These are phyloP conservation scores for Fusarium sp. DNA, from an alignment of 2,329 filamentous ascomycete species.

Conservation along the genomic window DNA sequence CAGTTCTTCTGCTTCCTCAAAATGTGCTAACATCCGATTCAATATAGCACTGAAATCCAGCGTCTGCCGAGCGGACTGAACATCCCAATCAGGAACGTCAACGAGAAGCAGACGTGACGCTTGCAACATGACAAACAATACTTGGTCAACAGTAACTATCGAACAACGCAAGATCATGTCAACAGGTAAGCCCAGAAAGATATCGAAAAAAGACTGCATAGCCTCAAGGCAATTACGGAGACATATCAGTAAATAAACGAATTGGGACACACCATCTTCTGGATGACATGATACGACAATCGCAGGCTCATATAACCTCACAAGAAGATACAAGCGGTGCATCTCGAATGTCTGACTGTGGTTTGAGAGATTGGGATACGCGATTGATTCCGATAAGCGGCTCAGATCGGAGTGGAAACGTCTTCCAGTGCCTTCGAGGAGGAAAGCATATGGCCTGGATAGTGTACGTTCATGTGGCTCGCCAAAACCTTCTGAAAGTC, in stretches of 20 bases:
- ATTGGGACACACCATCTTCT: slow-evolving; percentile 42
- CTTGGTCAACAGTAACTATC: slow-evolving; percentile 39
- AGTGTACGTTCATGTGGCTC: slow-evolving; percentile 45
- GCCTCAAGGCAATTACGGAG: slow-evolving; percentile 52
- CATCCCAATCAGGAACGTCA: slow-evolving; percentile 42
- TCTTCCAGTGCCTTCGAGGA: slow-evolving; percentile 50
- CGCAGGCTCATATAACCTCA: slow-evolving; percentile 54
- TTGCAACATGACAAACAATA: slow-evolving; percentile 39
- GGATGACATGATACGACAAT: slow-evolving; percentile 46
- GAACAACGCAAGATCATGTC: slow-evolving; percentile 35
- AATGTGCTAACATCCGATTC: slow-evolving; percentile 19
- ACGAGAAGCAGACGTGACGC: slow-evolving; percentile 39
- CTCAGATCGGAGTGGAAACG: slow-evolving; percentile 50
- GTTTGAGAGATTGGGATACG: slow-evolving; percentile 10
- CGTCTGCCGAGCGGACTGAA: slow-evolving; percentile 27
- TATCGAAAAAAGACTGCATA: slow-evolving; percentile 49
- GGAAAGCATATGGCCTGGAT: slow-evolving; percentile 46
- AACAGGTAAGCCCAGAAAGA: slow-evolving; percentile 46
- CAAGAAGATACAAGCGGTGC: slow-evolving; percentile 51
- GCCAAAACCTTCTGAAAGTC: slow-evolving; percentile 50
- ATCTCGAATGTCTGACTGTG: slow-evolving; percentile 41
- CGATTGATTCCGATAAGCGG: slow-evolving; percentile 47
- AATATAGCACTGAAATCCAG: slow-evolving; percentile 31
- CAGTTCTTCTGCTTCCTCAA: slow-evolving; percentile 21
- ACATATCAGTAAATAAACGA: slow-evolving; percentile 48